These are phyloP conservation scores for Botrytis cinerea DNA, from an alignment of 2,329 filamentous ascomycete species.

Conservation along the genomic window DNA sequence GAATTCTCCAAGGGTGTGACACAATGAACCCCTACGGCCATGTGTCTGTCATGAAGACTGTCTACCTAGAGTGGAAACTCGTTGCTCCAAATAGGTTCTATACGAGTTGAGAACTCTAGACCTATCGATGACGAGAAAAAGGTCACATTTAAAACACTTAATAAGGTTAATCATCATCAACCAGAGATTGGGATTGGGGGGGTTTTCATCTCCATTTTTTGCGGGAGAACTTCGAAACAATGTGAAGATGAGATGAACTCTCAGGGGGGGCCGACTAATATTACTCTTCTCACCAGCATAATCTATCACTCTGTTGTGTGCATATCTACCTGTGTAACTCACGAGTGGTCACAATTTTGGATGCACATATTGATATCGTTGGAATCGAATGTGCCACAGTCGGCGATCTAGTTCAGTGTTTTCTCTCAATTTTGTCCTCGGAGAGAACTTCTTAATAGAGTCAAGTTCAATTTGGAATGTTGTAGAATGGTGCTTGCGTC, in stretches of 20 bases:
- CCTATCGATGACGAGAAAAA: not conserved
- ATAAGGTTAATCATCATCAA: constrained; percentile 6
- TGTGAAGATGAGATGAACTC: constrained; percentile 7
- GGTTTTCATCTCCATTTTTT: not conserved
- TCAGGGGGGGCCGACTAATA: not conserved
- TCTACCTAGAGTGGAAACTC: not conserved
- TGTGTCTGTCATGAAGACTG: not conserved
- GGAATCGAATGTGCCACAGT: not conserved
- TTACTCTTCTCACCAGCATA: not conserved
- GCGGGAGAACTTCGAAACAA: not conserved
- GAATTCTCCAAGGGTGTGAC: not conserved
- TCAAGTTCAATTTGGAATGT: not conserved
- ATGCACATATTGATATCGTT: not conserved
- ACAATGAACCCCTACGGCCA: not conserved
- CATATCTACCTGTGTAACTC: not conserved
- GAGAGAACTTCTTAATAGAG: not conserved
- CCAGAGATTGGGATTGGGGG: not conserved
- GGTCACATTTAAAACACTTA: not conserved
- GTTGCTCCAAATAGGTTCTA: not conserved
- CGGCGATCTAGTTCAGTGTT: constrained; percentile 5
- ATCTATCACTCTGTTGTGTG: not conserved
- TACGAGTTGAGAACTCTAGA: not conserved
- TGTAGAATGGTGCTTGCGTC: not conserved
- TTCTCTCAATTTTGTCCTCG: not conserved
- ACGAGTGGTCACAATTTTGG: not conserved